Evolutionary conservation across 2,329 filamentous ascomycete species (phyloP), one percentile per base, ranked within the genome.

Genomic region (Arthrobotrys pseudoclavata): DNA sequence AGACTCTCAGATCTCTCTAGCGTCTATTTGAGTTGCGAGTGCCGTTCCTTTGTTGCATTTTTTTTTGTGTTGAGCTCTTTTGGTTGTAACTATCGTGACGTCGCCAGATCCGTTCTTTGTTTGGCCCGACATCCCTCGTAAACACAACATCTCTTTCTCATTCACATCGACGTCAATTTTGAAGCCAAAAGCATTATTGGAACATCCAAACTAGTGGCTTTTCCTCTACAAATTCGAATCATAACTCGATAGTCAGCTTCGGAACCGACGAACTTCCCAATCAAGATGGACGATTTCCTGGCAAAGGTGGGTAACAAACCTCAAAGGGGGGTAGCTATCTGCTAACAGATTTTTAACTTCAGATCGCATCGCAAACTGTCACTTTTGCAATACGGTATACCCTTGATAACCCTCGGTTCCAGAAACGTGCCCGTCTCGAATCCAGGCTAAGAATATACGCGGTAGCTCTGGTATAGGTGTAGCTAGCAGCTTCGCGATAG

Each of bases 401-500:
- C 12, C 31, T 24, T 9, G 34, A 29, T 13, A 42, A n/a, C 10
- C n/a, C 40, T 18, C 10, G 12, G 42, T 45, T 10, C 20, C 31
- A 29, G 12, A 53, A 22, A 13, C 15, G 42, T 42, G 55, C 0
- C 4, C 31, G n/a, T 22, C 31, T 31, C 29, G 22, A 62, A 15
- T 60, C 79, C 15, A 79, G 31, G 13, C 60, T 45, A 18, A 60
- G 12, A n/a, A 7, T 12, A 18, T 12, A 45, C 15, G n/a, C 3
- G 26, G 18, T 70, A 81, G 80, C 48, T 81, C 81, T 24, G 81
- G 81, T n/a, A 81, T 82, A 64, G 79, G 74, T 18, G 79, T 81
- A 26, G 81, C 81, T n/a, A 81, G 80, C 45, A 81, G 79, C 47
- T 82, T 80, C 74, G 81, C 81, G 7, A 80, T 81, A 34, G 76